A percentile compares a stretch with the other conserved stretches of the same genome.
These are phyloP conservation scores for Chionographis japonica DNA, from an alignment of 106 monocot species.

Conservation along the genomic window DNA sequence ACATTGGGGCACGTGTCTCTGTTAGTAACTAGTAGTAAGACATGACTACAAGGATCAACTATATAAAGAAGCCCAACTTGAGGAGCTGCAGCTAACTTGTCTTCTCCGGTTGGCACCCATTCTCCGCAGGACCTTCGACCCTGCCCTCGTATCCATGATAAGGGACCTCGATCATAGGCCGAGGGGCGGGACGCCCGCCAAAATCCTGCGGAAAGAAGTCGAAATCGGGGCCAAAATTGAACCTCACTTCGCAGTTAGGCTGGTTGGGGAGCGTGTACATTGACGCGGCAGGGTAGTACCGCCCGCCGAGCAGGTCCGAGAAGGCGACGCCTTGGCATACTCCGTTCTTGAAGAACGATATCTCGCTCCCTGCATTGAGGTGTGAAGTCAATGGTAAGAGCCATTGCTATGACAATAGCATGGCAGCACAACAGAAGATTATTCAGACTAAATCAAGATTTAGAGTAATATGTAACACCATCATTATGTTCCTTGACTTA, in stretches of 20 bases:
- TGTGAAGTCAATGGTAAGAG: background rate
- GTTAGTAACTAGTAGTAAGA: too few species aligned
- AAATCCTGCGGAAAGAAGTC: slow-evolving; percentile 79
- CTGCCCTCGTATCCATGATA: slow-evolving; percentile 55
- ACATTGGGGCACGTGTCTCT: too few species aligned
- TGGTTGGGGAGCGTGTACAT: slow-evolving; percentile 92
- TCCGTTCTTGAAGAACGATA: slow-evolving; percentile 94
- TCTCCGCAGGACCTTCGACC: slow-evolving; percentile 47
- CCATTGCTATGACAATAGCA: background rate
- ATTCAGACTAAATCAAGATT: background rate
- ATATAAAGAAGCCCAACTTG: too few species aligned
- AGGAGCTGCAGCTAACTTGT: slow-evolving; percentile 18
- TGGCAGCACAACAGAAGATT: background rate
- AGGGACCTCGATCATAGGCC: slow-evolving; percentile 66
- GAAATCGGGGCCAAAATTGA: slow-evolving; percentile 94
- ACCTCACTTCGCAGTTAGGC: slow-evolving; percentile 82
- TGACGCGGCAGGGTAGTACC: slow-evolving; percentile 95
- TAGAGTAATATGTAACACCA: too few species aligned
- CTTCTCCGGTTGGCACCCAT: slow-evolving; percentile 50
- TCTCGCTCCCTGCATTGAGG: slow-evolving; percentile 76
- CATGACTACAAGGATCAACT: too few species aligned
- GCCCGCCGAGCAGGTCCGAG: slow-evolving; percentile 62
- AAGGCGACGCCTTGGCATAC: slow-evolving; percentile 83
- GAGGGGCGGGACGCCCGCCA: slow-evolving; percentile 45
- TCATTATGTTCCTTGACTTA: too few species aligned